phyloP scores from a whole-genome alignment of 2,329 filamentous ascomycete species.

The Metarhizium album region DNA sequence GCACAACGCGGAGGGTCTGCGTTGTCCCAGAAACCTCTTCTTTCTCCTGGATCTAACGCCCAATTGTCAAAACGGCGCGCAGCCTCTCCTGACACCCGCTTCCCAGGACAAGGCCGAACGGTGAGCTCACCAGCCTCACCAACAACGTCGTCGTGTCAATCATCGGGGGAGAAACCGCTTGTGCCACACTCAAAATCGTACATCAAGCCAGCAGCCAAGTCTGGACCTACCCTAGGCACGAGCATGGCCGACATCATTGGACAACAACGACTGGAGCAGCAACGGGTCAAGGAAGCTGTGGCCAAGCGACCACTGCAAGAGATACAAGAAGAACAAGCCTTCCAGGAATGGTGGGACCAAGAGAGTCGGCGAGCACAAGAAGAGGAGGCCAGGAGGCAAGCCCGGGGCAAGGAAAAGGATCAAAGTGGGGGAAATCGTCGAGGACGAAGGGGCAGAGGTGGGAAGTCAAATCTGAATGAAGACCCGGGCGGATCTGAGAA shows the following conservation, averaged over 20 bases:
- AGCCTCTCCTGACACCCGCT: slow-evolving; percentile 52
- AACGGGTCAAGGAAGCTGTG: slow-evolving; percentile 68
- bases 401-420: slow-evolving; percentile 28
- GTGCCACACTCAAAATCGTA: slow-evolving; percentile 52
- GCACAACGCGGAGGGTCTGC: slow-evolving; percentile 17
- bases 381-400: slow-evolving; percentile 37
- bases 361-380: slow-evolving; percentile 65
- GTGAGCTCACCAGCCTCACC: slow-evolving; percentile 21
- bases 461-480: slow-evolving; percentile 14
- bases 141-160: slow-evolving; percentile 17
- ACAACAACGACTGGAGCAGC: slow-evolving; percentile 76
- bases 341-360: slow-evolving; percentile 92
- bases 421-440: slow-evolving; percentile 16
- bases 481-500: slow-evolving; percentile 10
- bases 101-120: slow-evolving; percentile 43
- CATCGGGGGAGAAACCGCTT: slow-evolving; percentile 28
- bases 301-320: slow-evolving; percentile 85
- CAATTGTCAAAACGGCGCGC: slow-evolving; percentile 34
- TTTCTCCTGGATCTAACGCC: slow-evolving; percentile 30
- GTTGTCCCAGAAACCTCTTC: slow-evolving; percentile 29
- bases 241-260: slow-evolving; percentile 83
- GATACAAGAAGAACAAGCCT: slow-evolving; percentile 93
- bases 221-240: slow-evolving; percentile 54
- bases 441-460: slow-evolving; percentile 17
- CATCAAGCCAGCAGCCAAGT: slow-evolving; percentile 44